phyloP scores from a whole-genome alignment of 345 rosid genomes.

The Acer negundo region DNA sequence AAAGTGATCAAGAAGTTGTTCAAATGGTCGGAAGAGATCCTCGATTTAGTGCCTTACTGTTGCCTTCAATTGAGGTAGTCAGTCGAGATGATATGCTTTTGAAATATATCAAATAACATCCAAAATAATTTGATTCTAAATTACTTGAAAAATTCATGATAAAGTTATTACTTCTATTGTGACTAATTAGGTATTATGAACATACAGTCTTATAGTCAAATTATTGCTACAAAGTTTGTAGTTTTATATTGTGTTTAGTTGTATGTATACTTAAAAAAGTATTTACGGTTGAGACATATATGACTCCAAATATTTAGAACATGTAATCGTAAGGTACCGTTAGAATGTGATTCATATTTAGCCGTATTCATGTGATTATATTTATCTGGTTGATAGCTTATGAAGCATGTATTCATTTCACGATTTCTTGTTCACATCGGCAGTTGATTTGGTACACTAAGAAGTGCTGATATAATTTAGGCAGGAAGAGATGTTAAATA shows the following conservation, averaged over 20 bases:
- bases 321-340: background rate
- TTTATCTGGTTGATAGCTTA: background rate
- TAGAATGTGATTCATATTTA: background rate
- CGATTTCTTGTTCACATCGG: background rate
- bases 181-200: no score
- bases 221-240: background rate
- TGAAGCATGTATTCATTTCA: background rate
- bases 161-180: background rate
- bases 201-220: background rate
- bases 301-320: background rate
- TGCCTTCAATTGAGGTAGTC: slow-evolving; percentile 86
- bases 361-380: background rate
- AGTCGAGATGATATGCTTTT: background rate
- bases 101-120: background rate
- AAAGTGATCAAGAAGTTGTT: slow-evolving; percentile 93
- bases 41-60: slow-evolving; percentile 67
- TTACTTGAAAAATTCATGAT: background rate
- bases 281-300: background rate
- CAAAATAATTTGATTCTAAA: background rate
- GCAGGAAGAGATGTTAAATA: background rate
- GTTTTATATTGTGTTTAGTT: background rate
- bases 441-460: background rate
- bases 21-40: slow-evolving; percentile 97
- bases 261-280: background rate
- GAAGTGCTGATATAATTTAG: background rate